Base-by-base conservation (phyloP, 2,329 filamentous ascomycete genomes). In the Blumeriella jaapii region DNA sequence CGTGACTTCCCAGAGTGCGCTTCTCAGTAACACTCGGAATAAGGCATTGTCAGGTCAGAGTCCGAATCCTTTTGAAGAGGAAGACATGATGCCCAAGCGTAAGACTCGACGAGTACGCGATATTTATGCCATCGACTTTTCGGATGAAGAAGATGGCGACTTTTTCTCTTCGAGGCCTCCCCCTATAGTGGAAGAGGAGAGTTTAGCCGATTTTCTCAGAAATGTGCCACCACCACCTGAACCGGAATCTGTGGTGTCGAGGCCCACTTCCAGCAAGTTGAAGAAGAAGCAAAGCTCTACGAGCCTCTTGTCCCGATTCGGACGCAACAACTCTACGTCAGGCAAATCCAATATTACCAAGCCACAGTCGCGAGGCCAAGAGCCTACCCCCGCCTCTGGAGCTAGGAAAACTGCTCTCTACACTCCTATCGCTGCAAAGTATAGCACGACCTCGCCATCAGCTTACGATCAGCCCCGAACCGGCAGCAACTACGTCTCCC, bases 61-160 rank as follows among this genome's bases (percentile, higher is more conserved):
- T 9, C 28, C 13, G 15, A 44, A 42, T 12, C 39, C 43, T 9
- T 49, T 51, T 22, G 51, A 51, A 7, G 49, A 54, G 14, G 48
- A 51, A 22, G 50, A 55, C 31, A 65, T 65, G 57, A 68, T 76
- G 54, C 79, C 83, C 4, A 71, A 74, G 48, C 74, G 82, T 35
- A 93, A 82, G 52, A 82, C 79, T 28, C 73, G 79, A 29, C 76
- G 84, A 17, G 74, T 86, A 33, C 82, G 74, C 38, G 91, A 98
- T 51, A 91, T 89, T 0, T 96, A 96, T 47, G 84, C 86, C n/a
- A 84, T 96, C 44, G 87, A 95, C 52, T 65, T 76, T 18, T 82
- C 78, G 9, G 55, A 60, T 28, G 58, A 61, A 20, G 58, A 59
- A 31, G 53, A 59, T 19, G 55, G 57, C 5, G 35, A 34, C 9